Percentiles rank a stretch among this genome's conserved stretches.
phyloP scores from a whole-genome alignment of 2,329 filamentous ascomycete species.

The Colletotrichum theobromicola region DNA sequence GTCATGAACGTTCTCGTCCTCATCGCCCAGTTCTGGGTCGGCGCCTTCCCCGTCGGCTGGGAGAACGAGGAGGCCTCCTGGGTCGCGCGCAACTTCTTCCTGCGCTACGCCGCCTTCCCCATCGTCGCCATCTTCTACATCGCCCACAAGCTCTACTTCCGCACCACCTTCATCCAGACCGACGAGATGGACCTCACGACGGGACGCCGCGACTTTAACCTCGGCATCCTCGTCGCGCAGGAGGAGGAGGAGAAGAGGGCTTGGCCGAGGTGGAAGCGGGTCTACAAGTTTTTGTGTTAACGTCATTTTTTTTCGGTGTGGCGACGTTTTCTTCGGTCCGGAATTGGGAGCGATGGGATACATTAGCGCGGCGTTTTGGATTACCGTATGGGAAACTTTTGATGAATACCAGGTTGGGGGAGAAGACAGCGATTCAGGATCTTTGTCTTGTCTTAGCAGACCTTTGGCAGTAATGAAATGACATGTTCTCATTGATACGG shows the following conservation, averaged over 20 bases:
- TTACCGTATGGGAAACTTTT: neutral
- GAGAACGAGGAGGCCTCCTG: constrained; percentile 43
- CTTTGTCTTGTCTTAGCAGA: neutral
- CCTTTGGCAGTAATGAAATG: neutral
- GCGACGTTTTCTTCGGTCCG: neutral
- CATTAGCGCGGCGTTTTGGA: neutral
- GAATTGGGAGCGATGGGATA: neutral
- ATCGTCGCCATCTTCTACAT: constrained; percentile 73
- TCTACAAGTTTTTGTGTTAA: constrained; percentile 76
- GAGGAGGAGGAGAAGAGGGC: constrained; percentile 74
- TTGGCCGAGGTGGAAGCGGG: constrained; percentile 80
- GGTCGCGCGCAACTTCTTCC: constrained; percentile 73
- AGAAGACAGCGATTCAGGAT: neutral
- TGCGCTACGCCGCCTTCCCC: constrained; percentile 73
- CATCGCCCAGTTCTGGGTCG: constrained; percentile 87
- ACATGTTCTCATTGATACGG: neutral
- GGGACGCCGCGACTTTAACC: constrained; percentile 83
- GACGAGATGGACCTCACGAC: constrained; percentile 87
- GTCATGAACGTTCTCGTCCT: constrained; percentile 78
- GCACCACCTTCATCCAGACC: constrained; percentile 69
- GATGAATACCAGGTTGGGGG: neutral
- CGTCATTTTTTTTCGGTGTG: neutral
- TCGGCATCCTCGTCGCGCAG: constrained; percentile 78
- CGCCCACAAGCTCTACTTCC: constrained; percentile 76
- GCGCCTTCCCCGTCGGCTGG: constrained; percentile 75